These are phyloP conservation scores for Colletotrichum australisinense DNA, from an alignment of 2,329 filamentous ascomycete genomes.

Conservation along the genomic window DNA sequence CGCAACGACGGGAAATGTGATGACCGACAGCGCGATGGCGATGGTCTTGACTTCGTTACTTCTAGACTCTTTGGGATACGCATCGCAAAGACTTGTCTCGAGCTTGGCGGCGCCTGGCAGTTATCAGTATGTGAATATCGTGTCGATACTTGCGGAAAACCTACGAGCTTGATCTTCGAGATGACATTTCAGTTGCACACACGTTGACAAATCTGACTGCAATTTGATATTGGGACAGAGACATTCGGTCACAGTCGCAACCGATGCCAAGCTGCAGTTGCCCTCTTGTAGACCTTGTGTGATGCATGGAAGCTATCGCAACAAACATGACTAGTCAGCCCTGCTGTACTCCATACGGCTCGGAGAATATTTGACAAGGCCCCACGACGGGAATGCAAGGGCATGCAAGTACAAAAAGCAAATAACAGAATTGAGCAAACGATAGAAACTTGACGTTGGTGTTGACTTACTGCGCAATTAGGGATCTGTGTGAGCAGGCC, in stretches of 20 bases:
- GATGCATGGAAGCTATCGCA: conserved; percentile 30
- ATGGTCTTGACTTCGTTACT: conserved; percentile 40
- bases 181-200: conserved; percentile 36
- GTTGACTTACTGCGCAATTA: conserved; percentile 25
- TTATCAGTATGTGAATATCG: background rate
- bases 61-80: conserved; percentile 37
- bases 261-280: conserved; percentile 34
- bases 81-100: conserved; percentile 33
- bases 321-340: conserved; percentile 8
- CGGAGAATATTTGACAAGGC: conserved; percentile 2
- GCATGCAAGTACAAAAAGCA: background rate
- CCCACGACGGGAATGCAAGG: background rate
- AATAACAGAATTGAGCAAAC: background rate
- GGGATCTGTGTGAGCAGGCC: conserved; percentile 16
- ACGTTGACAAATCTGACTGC: conserved; percentile 32
- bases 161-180: conserved; percentile 36
- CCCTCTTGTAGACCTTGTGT: conserved; percentile 8
- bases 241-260: conserved; percentile 32
- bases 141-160: background rate
- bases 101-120: conserved; percentile 7
- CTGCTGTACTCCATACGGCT: background rate
- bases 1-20: conserved; percentile 34
- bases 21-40: conserved; percentile 37
- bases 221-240: conserved; percentile 34
- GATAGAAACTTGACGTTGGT: background rate